phyloP scores from a whole-genome alignment of 495 filamentous ascomycete genomes.

The Pyrenula massariospora region DNA sequence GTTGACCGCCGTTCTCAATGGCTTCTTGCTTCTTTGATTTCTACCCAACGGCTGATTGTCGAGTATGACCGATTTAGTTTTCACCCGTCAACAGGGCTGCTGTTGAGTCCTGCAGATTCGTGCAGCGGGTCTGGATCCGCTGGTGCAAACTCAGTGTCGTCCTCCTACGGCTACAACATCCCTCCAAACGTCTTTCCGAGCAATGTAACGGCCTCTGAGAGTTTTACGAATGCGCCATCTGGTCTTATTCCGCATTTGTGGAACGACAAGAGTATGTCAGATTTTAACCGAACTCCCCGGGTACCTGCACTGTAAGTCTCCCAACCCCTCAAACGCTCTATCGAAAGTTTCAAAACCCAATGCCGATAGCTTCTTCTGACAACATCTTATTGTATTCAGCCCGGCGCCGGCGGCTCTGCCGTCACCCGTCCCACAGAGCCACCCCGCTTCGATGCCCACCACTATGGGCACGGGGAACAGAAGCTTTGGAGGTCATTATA shows the following conservation, averaged over 20 bases:
- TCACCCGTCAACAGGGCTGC: slow-evolving; percentile 25
- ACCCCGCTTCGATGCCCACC: not conserved
- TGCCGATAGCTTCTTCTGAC: slow-evolving; percentile 10
- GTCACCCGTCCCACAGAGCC: slow-evolving; percentile 14
- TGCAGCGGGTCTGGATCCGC: slow-evolving; percentile 26
- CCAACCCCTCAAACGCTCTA: not conserved
- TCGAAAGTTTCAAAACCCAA: not conserved
- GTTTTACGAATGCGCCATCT: slow-evolving; percentile 25
- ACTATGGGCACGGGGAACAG: slow-evolving; percentile 10
- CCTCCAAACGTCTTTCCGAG: slow-evolving; percentile 10
- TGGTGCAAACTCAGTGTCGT: slow-evolving; percentile 7
- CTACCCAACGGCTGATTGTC: slow-evolving; percentile 2
- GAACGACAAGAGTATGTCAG: slow-evolving; percentile 26
- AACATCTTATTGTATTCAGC: slow-evolving; percentile 9
- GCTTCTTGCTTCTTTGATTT: slow-evolving; percentile 12
- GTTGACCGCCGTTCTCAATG: slow-evolving; percentile 5
- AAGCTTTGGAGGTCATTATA: slow-evolving; percentile 20
- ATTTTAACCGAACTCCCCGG: slow-evolving; percentile 22
- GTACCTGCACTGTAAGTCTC: slow-evolving; percentile 31
- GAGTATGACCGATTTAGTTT: slow-evolving; percentile 16
- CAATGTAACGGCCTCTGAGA: slow-evolving; percentile 20
- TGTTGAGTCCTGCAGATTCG: slow-evolving; percentile 35
- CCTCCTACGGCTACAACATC: slow-evolving; percentile 1
- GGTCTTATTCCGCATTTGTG: slow-evolving; percentile 28
- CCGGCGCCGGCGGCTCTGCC: slow-evolving; percentile 27